Evolutionary conservation across 768 basidiomycete genomes (phyloP).

Genomic region (Agaricus subrufescens): DNA sequence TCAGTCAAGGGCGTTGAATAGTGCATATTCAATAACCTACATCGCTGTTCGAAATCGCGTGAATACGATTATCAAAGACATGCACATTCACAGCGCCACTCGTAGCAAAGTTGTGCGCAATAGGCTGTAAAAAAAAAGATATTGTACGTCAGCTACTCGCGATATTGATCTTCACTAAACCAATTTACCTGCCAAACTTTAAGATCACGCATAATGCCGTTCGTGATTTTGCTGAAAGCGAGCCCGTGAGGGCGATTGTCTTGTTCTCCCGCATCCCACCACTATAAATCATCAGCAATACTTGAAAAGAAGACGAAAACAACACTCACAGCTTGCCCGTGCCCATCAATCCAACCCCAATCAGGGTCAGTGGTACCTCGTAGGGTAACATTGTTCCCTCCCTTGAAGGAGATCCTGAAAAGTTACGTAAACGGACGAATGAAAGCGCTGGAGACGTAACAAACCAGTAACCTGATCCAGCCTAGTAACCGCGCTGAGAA

Average conservation of each 20-base stretch:
- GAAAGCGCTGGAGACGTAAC: neutral
- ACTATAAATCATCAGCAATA: constrained; percentile 25
- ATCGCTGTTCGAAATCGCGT: constrained; percentile 43
- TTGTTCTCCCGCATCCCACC: constrained; percentile 54
- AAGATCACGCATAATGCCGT: constrained; percentile 52
- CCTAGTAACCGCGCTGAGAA: neutral
- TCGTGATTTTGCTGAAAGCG: constrained; percentile 47
- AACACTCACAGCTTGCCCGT: constrained; percentile 45
- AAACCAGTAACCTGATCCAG: constrained; percentile 36
- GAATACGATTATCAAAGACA: constrained; percentile 49
- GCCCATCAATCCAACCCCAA: constrained; percentile 63
- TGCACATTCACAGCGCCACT: constrained; percentile 45
- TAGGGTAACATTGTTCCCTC: constrained; percentile 55
- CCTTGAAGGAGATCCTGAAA: constrained; percentile 47
- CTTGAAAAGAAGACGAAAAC: neutral
- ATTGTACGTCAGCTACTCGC: neutral
- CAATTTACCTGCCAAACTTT: constrained; percentile 46
- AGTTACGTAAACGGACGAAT: neutral
- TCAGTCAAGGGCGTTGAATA: neutral
- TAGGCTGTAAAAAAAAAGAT: constrained; percentile 29
- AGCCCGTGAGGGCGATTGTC: constrained; percentile 52
- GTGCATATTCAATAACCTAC: constrained; percentile 15
- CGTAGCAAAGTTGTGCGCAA: constrained; percentile 57
- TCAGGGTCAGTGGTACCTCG: constrained; percentile 48
- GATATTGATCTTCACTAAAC: neutral